Conservation (phyloP, 2,329 filamentous ascomycete species). For the Sordariomycetes sp. region DNA sequence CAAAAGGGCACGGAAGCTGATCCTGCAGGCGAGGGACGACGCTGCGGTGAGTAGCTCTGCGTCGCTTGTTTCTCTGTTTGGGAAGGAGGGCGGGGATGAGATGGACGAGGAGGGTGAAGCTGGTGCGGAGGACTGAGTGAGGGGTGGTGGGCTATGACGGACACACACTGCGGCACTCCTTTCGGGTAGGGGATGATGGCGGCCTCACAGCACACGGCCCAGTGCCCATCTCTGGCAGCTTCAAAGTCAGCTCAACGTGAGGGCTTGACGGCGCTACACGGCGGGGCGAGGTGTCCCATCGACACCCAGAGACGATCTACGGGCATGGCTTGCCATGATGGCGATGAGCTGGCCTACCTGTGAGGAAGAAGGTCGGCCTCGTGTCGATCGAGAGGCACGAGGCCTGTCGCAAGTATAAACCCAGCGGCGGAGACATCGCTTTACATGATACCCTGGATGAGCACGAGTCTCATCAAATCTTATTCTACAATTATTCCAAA, state of each 20-base stretch:
- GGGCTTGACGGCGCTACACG: too few species aligned
- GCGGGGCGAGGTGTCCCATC: too few species aligned
- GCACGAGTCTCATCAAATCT: not conserved
- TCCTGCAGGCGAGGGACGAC: constrained; percentile 49
- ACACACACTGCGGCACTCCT: not conserved
- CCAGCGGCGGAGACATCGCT: not conserved
- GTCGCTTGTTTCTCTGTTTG: constrained; percentile 3
- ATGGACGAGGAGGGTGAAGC: constrained; percentile 1
- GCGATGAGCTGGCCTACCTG: too few species aligned
- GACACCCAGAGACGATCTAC: too few species aligned
- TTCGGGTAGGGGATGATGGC: not conserved
- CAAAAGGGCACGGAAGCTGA: constrained; percentile 56
- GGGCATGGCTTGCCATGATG: too few species aligned
- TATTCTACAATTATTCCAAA: not conserved
- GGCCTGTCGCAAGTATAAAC: not conserved
- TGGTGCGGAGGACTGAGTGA: not conserved
- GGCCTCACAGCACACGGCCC: too few species aligned
- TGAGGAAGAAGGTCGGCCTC: too few species aligned
- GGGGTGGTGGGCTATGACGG: not conserved
- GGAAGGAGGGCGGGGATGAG: constrained; percentile 2
- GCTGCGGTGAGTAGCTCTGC: constrained; percentile 9
- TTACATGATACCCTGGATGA: not conserved
- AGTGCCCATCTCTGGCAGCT: too few species aligned
- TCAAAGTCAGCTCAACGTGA: too few species aligned
- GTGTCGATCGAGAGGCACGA: not conserved